phyloP scores from a whole-genome alignment of 768 basidiomycete species.

The Gelatoporia subvermispora region DNA sequence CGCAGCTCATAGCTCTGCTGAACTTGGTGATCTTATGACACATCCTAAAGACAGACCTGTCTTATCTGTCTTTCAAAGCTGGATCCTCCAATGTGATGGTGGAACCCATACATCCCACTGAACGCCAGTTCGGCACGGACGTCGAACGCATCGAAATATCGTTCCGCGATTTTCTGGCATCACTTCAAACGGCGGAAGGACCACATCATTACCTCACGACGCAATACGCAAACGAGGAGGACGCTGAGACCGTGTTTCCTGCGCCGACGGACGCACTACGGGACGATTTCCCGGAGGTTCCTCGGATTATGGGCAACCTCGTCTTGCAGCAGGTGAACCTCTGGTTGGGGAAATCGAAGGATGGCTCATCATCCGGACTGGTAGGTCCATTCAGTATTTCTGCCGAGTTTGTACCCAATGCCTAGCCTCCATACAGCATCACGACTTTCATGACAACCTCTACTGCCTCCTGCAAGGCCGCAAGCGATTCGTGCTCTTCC shows the following conservation, averaged over 20 bases:
- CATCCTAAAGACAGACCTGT: constrained; percentile 17
- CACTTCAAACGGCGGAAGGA: constrained; percentile 13
- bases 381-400: constrained; percentile 10
- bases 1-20: too few relatives aligned
- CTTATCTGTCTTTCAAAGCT: constrained; percentile 21
- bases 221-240: constrained; percentile 24
- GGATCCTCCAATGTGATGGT: constrained; percentile 20
- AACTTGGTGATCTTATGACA: too few relatives aligned
- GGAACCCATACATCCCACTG: constrained; percentile 22
- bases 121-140: constrained; percentile 25
- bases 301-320: constrained; percentile 25
- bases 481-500: constrained; percentile 29
- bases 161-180: constrained; percentile 20
- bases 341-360: constrained; percentile 25
- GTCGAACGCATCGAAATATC: constrained; percentile 19
- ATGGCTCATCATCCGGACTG: constrained; percentile 26
- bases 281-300: constrained; percentile 23
- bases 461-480: constrained; percentile 24
- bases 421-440: constrained; percentile 14
- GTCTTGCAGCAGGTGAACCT: constrained; percentile 28
- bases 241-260: constrained; percentile 21
- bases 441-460: constrained; percentile 30
- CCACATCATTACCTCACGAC: constrained; percentile 25
- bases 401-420: background rate
- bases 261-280: constrained; percentile 23